Base-by-base conservation (phyloP, 495 filamentous ascomycete genomes). In the Hypoxylon perforatum region DNA sequence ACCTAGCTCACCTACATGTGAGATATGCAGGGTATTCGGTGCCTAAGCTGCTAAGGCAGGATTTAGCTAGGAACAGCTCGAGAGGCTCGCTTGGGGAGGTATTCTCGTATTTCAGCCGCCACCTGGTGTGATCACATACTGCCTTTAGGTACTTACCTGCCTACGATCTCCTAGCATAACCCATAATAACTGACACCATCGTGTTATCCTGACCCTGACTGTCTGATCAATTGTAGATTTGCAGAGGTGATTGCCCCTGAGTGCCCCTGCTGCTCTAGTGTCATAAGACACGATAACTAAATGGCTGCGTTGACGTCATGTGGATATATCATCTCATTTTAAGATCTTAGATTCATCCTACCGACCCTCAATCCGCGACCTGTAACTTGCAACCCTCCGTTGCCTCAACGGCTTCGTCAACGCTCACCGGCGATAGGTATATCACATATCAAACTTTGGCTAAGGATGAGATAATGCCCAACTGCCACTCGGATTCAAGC, bases 81-180 rank as follows among this genome's bases (percentile, higher is more conserved):
- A 22, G 9, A 44, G 22, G 36, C 15, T 35, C 18, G 12, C 30
- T 35, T n/a, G n/a, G 21, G 19, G 8, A 44, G 52, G 36, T 57
- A 63, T 57, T 38, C 61, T 63, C 61, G 61, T 63, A 63, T 63
- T 63, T 49, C 45, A 63, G 51, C 51, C 60, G 60, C 60, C 44
- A 44, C 44, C 11, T 46, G 25, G 50, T 25, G 49, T 28, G 25
- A 28, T n/a, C n/a, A n/a, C n/a, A n/a, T n/a, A n/a, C n/a, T n/a
- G n/a, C n/a, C n/a, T n/a, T n/a, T n/a, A n/a, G n/a, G n/a, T n/a
- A n/a, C n/a, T n/a, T n/a, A n/a, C n/a, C n/a, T n/a, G n/a, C n/a
- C n/a, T n/a, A n/a, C n/a, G n/a, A n/a, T n/a, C n/a, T n/a, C n/a
- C n/a, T n/a, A n/a, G n/a, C n/a, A n/a, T n/a, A n/a, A n/a, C n/a